Evolutionary conservation across 106 monocot species (phyloP).

Genomic region (Dendrobium officinale): DNA sequence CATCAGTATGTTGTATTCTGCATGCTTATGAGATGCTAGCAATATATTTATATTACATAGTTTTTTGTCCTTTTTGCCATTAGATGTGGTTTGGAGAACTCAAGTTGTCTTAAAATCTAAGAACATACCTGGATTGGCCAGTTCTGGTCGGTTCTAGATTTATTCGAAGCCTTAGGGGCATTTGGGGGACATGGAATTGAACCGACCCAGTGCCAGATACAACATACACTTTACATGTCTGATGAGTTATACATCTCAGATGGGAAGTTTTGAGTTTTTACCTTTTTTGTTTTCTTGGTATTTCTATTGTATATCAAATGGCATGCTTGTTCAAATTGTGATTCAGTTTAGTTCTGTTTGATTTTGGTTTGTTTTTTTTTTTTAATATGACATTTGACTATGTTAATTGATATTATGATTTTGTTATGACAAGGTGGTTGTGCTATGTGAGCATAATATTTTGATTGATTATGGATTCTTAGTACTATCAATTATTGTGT

Average conservation of each 20-base stretch:
- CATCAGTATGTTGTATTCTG: not conserved
- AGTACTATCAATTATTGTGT: too few relatives aligned
- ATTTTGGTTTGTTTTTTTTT: too few relatives aligned
- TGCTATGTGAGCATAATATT: too few relatives aligned
- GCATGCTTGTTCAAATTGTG: too few relatives aligned
- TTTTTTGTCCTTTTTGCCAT: not conserved
- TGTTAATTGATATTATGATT: too few relatives aligned
- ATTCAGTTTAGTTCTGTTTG: too few relatives aligned
- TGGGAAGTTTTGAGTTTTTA: not conserved
- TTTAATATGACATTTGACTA: too few relatives aligned
- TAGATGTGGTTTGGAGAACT: not conserved
- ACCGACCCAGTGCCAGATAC: not conserved
- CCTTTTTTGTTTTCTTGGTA: too few relatives aligned
- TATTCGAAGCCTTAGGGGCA: not conserved
- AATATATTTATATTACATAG: not conserved
- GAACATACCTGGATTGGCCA: not conserved
- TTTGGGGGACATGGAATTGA: not conserved
- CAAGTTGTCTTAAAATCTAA: too few relatives aligned
- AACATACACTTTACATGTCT: not conserved
- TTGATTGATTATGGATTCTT: too few relatives aligned
- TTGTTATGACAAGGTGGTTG: too few relatives aligned
- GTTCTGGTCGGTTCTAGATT: not conserved
- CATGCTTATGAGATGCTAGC: not conserved
- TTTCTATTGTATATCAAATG: too few relatives aligned
- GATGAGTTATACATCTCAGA: not conserved